Evolutionary conservation across 2,329 filamentous ascomycete genomes (phyloP).

Genomic region (Fusarium pininemorale): DNA sequence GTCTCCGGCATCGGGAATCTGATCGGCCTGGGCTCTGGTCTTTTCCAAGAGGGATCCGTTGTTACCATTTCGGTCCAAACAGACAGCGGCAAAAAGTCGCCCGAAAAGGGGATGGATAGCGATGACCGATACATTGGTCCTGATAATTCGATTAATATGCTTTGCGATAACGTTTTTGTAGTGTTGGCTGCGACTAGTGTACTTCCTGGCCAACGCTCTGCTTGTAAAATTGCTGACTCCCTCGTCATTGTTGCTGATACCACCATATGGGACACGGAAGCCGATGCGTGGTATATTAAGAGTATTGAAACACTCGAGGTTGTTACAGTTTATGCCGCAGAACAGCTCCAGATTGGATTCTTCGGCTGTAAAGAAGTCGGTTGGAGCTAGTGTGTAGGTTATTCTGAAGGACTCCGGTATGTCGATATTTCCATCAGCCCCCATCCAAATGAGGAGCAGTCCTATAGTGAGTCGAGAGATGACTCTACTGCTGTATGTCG

Average conservation of each 20-base stretch:
- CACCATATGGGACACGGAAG: background rate
- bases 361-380: accelerated
- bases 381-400: background rate
- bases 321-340: background rate
- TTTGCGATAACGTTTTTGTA: background rate
- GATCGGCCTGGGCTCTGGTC: no score
- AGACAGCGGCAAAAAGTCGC: background rate
- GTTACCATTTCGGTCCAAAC: background rate
- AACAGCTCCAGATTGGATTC: background rate
- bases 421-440: background rate
- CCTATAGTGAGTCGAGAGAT: background rate
- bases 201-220: background rate
- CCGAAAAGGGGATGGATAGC: background rate
- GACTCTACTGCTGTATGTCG: background rate
- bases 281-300: background rate
- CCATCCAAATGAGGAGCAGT: background rate
- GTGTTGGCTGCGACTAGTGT: accelerated
- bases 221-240: background rate
- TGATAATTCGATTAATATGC: background rate
- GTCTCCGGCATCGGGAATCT: background rate
- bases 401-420: background rate
- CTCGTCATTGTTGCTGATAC: no score
- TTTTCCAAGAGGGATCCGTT: background rate
- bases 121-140: background rate
- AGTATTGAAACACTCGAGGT: background rate